Percentiles rank a stretch among this genome's conserved stretches.
Evolutionary conservation across 177 flowering plant species (phyloP).

Genomic region (Vitis hybrid): DNA sequence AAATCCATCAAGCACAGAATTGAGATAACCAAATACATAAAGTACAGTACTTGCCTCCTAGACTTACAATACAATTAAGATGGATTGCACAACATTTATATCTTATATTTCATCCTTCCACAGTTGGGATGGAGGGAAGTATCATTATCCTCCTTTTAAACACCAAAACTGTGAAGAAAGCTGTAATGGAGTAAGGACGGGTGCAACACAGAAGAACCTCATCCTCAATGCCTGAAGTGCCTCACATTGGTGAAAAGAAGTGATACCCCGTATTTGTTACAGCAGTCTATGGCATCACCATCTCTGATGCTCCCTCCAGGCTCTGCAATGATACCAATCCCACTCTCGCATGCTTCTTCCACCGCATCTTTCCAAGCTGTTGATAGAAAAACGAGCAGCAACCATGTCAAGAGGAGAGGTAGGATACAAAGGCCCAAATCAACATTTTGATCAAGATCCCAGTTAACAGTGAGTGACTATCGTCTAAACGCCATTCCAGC

Average conservation of each 20-base stretch:
- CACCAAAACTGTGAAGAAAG: neutral
- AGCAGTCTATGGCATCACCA: slow-evolving; percentile 88
- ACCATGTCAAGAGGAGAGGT: neutral
- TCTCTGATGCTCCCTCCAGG: slow-evolving; percentile 98
- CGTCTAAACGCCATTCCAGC: too few relatives aligned
- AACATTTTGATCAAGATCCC: neutral
- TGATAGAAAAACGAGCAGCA: neutral
- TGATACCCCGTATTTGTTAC: slow-evolving; percentile 88
- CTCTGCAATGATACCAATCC: slow-evolving; percentile 74
- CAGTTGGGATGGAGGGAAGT: neutral
- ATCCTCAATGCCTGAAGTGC: slow-evolving; percentile 80
- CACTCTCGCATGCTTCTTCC: slow-evolving; percentile 90
- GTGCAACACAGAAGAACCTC: neutral
- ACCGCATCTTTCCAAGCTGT: slow-evolving; percentile 98
- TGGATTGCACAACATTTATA: neutral
- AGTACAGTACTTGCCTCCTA: too few relatives aligned
- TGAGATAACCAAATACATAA: neutral
- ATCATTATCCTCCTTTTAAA: neutral
- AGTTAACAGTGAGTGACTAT: too few relatives aligned
- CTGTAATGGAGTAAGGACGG: neutral
- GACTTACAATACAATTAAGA: neutral
- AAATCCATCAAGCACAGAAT: neutral
- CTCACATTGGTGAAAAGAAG: slow-evolving; percentile 83
- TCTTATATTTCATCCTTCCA: neutral
- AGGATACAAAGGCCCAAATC: neutral